Evolutionary conservation across 345 rosid species (phyloP).

Genomic region (Citrus mangshanensis): DNA sequence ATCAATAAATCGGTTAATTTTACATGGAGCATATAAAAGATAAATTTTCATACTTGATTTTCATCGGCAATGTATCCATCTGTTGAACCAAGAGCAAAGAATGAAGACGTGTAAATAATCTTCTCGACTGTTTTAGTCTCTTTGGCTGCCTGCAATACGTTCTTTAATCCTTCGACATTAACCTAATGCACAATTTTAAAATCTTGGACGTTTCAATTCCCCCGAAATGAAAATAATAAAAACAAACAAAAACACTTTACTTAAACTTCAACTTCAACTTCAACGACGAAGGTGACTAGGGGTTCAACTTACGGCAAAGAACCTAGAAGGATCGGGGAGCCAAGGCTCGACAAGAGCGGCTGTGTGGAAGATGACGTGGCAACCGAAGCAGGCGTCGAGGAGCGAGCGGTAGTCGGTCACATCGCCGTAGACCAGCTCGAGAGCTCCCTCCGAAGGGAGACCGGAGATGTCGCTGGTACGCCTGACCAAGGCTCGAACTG

Average conservation of each 20-base stretch:
- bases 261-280: too few relatives aligned
- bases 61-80: constrained; percentile 79
- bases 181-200: constrained; percentile 36
- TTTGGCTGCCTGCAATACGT: constrained; percentile 57
- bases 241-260: background rate
- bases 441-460: constrained; percentile 35
- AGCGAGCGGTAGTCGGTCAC: constrained; percentile 66
- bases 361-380: constrained; percentile 72
- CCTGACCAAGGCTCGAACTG: constrained; percentile 79
- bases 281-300: background rate
- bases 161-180: constrained; percentile 83
- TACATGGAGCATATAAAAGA: background rate
- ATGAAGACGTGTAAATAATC: constrained; percentile 82
- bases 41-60: constrained; percentile 49
- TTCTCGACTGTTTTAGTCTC: constrained; percentile 53
- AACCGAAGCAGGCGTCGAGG: constrained; percentile 60
- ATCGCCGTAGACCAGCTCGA: constrained; percentile 78
- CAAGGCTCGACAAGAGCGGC: constrained; percentile 94
- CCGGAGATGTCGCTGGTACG: constrained; percentile 72
- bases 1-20: background rate
- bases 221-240: background rate
- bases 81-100: constrained; percentile 84
- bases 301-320: constrained; percentile 50
- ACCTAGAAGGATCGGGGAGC: constrained; percentile 79
- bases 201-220: background rate